Percentiles rank a stretch among this genome's conserved stretches.
Conservation (phyloP, 179 eudicot genomes). For the Gypsophila paniculata region DNA sequence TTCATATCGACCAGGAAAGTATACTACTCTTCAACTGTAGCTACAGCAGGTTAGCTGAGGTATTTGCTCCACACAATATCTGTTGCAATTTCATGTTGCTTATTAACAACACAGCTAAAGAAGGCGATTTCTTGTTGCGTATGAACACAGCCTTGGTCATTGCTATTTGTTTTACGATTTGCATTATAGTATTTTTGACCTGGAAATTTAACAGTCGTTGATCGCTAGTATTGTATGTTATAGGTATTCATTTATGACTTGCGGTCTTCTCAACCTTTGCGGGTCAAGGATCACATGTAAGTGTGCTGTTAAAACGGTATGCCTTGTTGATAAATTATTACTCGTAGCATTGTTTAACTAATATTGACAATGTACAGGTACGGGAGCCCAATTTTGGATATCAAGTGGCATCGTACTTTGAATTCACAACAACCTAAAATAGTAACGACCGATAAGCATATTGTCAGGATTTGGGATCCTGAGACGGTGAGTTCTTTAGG, state of each 20-base stretch:
- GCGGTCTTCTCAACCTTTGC: slow-evolving; percentile 79
- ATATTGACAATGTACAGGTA: slow-evolving; percentile 49
- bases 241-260: slow-evolving; percentile 88
- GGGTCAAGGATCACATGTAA: slow-evolving; percentile 95
- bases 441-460: slow-evolving; percentile 70
- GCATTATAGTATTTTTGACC: background rate
- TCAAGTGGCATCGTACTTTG: slow-evolving; percentile 85
- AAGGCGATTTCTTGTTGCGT: background rate
- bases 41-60: background rate
- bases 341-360: background rate
- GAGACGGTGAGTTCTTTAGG: slow-evolving; percentile 55
- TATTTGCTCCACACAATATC: background rate
- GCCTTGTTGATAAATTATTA: slow-evolving; percentile 5
- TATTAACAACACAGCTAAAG: background rate
- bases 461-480: slow-evolving; percentile 95
- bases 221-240: slow-evolving; percentile 23
- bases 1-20: background rate
- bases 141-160: background rate
- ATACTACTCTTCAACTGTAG: background rate
- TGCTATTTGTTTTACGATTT: background rate
- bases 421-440: slow-evolving; percentile 64
- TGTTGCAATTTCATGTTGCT: background rate
- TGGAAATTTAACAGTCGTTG: slow-evolving; percentile 1
- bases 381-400: slow-evolving; percentile 77
- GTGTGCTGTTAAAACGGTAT: slow-evolving; percentile 25